Percentiles rank a stretch among this genome's conserved stretches.
Evolutionary conservation across 345 rosid species (phyloP).

Genomic region (Hevea brasiliensis): DNA sequence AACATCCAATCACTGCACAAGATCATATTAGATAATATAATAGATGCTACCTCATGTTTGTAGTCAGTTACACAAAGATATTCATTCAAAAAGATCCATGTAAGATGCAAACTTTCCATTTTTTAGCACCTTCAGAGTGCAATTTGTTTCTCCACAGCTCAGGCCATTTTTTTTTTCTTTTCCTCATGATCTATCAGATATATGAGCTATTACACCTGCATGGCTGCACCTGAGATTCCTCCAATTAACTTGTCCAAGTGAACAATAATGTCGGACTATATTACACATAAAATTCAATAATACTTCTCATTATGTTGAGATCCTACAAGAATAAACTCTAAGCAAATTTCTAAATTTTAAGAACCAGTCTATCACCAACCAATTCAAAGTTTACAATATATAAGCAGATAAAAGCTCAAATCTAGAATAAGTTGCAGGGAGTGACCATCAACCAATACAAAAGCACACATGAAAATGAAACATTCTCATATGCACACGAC

Average conservation of each 20-base stretch:
- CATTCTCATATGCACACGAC: not conserved
- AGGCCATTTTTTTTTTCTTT: not conserved
- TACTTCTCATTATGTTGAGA: not conserved
- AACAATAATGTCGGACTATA: not conserved
- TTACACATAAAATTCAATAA: not conserved
- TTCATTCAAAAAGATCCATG: not conserved
- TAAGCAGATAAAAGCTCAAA: not conserved
- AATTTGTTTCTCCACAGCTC: not conserved
- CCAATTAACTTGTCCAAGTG: not conserved
- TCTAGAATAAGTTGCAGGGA: not conserved
- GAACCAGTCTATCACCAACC: not conserved
- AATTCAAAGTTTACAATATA: not conserved
- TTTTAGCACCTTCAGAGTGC: not conserved
- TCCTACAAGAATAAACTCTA: not conserved
- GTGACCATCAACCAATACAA: not conserved
- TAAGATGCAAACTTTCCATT: not conserved
- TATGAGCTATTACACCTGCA: no score
- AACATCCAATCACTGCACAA: no score
- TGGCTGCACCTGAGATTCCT: not conserved
- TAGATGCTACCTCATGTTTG: no score
- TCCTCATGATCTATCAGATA: no score
- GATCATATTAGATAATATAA: no score
- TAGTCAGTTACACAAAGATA: not conserved
- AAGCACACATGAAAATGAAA: not conserved
- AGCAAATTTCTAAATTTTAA: not conserved